Evolutionary conservation across 2,329 filamentous ascomycete genomes (phyloP).

Genomic region (Westerdykella ornata): DNA sequence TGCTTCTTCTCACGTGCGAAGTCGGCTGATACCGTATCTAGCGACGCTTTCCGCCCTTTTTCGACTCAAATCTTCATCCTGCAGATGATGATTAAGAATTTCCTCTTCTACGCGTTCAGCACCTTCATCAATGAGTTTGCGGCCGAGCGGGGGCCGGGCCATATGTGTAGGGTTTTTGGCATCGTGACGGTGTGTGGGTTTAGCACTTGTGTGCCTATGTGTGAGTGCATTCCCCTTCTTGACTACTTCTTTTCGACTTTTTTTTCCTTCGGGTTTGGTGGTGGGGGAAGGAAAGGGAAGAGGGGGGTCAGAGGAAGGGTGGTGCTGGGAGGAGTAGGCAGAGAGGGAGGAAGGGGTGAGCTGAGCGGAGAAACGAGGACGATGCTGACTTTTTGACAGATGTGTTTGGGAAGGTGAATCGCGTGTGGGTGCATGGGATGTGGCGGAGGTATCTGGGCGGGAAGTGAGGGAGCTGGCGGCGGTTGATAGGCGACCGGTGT

Average conservation of each 20-base stretch:
- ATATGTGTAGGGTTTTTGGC: constrained; percentile 25
- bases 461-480: constrained; percentile 1
- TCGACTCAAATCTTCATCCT: constrained; percentile 31
- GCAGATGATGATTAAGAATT: constrained; percentile 35
- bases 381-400: constrained; percentile 6
- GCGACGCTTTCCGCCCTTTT: constrained; percentile 26
- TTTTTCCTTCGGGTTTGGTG: background rate
- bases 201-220: constrained; percentile 31
- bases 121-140: constrained; percentile 30
- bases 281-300: too few species aligned
- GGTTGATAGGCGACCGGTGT: too few species aligned
- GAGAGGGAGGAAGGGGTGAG: too few species aligned
- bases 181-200: constrained; percentile 25
- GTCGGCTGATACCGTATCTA: constrained; percentile 4
- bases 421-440: constrained; percentile 11
- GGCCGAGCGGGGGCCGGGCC: constrained; percentile 16
- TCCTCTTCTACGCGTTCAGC: constrained; percentile 31
- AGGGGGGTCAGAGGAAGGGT: too few species aligned
- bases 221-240: constrained; percentile 25
- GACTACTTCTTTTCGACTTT: background rate
- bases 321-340: too few species aligned
- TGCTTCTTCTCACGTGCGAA: background rate
- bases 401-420: constrained; percentile 15
- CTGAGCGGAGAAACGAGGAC: background rate
- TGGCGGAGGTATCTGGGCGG: constrained; percentile 11